Conservation (phyloP, 495 filamentous ascomycete genomes). For the Collariella sp. region DNA sequence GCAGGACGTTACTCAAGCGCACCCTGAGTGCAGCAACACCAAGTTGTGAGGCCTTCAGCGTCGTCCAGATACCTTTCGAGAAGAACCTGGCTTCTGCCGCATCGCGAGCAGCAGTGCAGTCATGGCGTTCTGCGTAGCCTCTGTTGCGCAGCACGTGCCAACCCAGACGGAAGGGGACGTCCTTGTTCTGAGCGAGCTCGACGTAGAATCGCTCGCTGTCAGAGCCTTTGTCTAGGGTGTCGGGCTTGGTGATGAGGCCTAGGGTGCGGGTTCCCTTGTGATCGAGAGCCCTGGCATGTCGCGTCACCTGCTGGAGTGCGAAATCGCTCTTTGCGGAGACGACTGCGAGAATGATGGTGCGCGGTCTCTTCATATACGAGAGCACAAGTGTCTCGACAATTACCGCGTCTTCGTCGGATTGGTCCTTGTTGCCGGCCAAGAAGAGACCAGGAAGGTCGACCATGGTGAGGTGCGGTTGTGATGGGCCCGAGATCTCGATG, state of each 20-base stretch:
- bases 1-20: constrained; percentile 3
- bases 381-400: constrained; percentile 47
- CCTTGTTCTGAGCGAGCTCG: constrained; percentile 16
- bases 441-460: constrained; percentile 61
- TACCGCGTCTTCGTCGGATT: constrained; percentile 35
- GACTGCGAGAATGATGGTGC: constrained; percentile 52
- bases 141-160: constrained; percentile 64
- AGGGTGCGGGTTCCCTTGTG: constrained; percentile 42
- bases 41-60: not conserved
- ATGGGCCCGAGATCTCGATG: constrained; percentile 54
- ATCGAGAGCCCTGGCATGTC: constrained; percentile 36
- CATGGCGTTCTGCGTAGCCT: constrained; percentile 31
- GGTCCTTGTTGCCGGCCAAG: constrained; percentile 36
- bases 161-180: constrained; percentile 25
- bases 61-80: not conserved
- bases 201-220: constrained; percentile 12
- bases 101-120: not conserved
- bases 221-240: constrained; percentile 13
- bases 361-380: constrained; percentile 48
- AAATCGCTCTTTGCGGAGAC: constrained; percentile 46
- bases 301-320: constrained; percentile 42
- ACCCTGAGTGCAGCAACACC: not conserved
- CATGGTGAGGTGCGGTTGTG: constrained; percentile 52
- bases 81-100: not conserved
- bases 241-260: constrained; percentile 42